Conservation (phyloP, 192 early-diverging fungal genomes). For the Pilaira anomala region DNA sequence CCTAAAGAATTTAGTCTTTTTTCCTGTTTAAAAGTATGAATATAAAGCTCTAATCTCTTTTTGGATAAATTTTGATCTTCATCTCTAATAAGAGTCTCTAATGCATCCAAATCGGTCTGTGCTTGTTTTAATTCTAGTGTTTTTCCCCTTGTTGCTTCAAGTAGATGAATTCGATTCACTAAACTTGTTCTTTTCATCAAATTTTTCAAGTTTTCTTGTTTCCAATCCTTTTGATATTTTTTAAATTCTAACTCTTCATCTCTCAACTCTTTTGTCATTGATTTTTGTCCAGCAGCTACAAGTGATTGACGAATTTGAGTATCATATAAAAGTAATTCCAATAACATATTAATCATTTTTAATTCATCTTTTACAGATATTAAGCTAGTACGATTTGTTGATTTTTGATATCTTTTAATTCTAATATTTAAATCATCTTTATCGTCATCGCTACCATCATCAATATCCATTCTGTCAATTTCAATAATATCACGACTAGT, state of each 20-base stretch:
- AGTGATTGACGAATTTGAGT: conserved; percentile 6
- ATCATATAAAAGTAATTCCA: conserved; percentile 18
- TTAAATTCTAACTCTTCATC: conserved; percentile 3
- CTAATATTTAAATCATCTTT: background rate
- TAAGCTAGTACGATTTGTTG: background rate
- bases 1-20: conserved; percentile 4
- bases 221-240: conserved; percentile 5
- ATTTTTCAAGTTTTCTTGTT: conserved; percentile 3
- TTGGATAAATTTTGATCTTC: background rate
- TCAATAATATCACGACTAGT: background rate
- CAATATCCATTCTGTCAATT: background rate
- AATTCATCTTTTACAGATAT: conserved; percentile 11
- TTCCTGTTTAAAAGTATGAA: background rate
- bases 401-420: conserved; percentile 9
- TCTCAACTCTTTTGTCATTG: background rate
- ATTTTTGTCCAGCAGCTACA: background rate
- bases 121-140: background rate
- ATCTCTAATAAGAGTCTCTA: conserved; percentile 9
- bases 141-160: background rate
- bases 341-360: conserved; percentile 12
- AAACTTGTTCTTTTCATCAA: background rate
- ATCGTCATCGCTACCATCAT: background rate
- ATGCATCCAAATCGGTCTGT: conserved; percentile 9
- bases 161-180: conserved; percentile 1
- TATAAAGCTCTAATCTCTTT: conserved; percentile 4